Evolutionary conservation across 306 rosid species (phyloP).

Genomic region (Gastrolobium bilobum): DNA sequence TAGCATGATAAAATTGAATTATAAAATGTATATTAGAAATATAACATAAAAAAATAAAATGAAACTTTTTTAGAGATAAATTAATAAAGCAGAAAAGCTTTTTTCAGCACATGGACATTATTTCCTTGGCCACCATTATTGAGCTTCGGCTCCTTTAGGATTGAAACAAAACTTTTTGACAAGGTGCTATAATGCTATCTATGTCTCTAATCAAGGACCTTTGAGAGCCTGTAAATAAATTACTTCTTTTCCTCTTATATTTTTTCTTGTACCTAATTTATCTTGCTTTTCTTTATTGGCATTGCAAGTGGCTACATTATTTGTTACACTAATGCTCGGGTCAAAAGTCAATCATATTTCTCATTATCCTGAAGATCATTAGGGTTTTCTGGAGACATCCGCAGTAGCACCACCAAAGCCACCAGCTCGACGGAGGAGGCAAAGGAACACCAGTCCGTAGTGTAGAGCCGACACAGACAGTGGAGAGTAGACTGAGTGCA

Average conservation of each 20-base stretch:
- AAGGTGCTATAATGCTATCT: slow-evolving; percentile 34
- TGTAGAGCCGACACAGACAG: too few relatives aligned
- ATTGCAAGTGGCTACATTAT: slow-evolving; percentile 42
- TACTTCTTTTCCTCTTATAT: slow-evolving; percentile 9
- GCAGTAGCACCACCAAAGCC: too few relatives aligned
- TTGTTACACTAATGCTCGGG: slow-evolving; percentile 40
- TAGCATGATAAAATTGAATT: not conserved
- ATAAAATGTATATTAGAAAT: not conserved
- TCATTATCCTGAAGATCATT: slow-evolving; percentile 46
- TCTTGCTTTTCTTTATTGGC: slow-evolving; percentile 31
- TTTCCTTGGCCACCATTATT: slow-evolving; percentile 39
- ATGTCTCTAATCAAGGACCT: slow-evolving; percentile 33
- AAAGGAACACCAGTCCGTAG: too few relatives aligned
- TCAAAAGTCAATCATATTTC: slow-evolving; percentile 39
- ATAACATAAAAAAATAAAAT: not conserved
- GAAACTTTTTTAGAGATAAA: slow-evolving; percentile 1
- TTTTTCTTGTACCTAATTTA: not conserved
- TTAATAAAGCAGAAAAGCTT: not conserved
- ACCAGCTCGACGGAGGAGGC: too few relatives aligned
- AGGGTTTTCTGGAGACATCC: slow-evolving; percentile 41
- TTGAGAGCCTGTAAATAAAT: slow-evolving; percentile 15
- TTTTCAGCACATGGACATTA: slow-evolving; percentile 45
- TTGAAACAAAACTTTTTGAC: slow-evolving; percentile 34
- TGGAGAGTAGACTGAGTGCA: too few relatives aligned
- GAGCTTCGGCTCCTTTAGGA: slow-evolving; percentile 35